Percentiles rank a stretch among this genome's conserved stretches.
These are phyloP conservation scores for Arthrobotrys iridis DNA, from an alignment of 2,329 filamentous ascomycete genomes.

Conservation along the genomic window DNA sequence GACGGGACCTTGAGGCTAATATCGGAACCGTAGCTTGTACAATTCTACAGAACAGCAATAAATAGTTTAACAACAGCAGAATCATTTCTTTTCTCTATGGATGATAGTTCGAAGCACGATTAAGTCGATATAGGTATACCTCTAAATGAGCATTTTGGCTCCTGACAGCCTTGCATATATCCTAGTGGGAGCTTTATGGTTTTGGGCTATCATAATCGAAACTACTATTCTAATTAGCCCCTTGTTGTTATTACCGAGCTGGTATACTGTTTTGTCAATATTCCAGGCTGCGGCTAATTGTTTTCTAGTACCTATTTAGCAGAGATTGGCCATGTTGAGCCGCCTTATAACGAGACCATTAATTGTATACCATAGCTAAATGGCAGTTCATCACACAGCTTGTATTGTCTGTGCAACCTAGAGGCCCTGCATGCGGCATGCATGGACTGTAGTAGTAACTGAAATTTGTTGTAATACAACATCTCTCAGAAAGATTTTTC, in stretches of 20 bases:
- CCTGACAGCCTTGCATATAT: too few relatives aligned
- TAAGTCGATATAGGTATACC: too few relatives aligned
- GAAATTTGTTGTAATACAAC: neutral
- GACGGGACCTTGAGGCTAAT: neutral
- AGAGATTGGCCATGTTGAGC: neutral
- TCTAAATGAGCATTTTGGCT: too few relatives aligned
- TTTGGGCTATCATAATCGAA: too few relatives aligned
- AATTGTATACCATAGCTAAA: neutral
- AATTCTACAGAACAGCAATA: too few relatives aligned
- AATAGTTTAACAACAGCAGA: too few relatives aligned
- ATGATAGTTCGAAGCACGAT: too few relatives aligned
- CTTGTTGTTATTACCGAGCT: neutral
- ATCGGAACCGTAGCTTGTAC: too few relatives aligned
- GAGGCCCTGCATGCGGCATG: constrained; percentile 16
- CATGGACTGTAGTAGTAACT: neutral
- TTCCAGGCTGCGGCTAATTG: neutral
- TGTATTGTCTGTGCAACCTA: constrained; percentile 1
- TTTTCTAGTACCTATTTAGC: neutral
- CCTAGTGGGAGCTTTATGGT: too few relatives aligned
- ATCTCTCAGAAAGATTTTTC: neutral
- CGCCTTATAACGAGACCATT: neutral
- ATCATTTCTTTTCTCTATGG: too few relatives aligned
- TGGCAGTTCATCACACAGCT: neutral
- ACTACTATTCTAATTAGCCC: neutral
- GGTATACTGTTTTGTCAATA: neutral